phyloP scores from a whole-genome alignment of 768 basidiomycete species.

The Lyophyllum atratum region DNA sequence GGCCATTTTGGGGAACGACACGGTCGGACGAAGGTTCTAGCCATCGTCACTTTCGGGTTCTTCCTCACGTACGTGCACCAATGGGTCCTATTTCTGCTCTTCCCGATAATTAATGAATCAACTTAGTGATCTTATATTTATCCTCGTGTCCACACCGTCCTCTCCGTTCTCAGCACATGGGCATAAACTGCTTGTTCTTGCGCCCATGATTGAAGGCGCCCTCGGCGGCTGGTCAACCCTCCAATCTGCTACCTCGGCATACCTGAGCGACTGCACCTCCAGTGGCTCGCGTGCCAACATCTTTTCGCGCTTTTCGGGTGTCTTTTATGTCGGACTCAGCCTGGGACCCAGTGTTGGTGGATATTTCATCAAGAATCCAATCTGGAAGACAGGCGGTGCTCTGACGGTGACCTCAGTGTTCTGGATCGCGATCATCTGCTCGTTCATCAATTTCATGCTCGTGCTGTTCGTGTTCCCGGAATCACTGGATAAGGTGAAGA shows the following conservation, averaged over 20 bases:
- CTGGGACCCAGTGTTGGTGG: constrained; percentile 78
- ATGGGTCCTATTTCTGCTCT: background rate
- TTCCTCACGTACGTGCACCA: constrained; percentile 37
- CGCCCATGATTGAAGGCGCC: constrained; percentile 81
- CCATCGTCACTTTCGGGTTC: constrained; percentile 65
- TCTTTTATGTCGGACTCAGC: constrained; percentile 75
- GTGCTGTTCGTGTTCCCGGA: constrained; percentile 73
- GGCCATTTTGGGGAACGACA: constrained; percentile 77
- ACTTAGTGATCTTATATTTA: constrained; percentile 78
- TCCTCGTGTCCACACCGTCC: constrained; percentile 73
- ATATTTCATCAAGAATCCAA: constrained; percentile 45
- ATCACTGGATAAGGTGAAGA: constrained; percentile 48
- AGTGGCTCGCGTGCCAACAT: constrained; percentile 75
- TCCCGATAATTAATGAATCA: background rate
- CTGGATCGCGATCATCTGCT: constrained; percentile 44
- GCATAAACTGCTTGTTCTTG: constrained; percentile 74
- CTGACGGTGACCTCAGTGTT: constrained; percentile 48
- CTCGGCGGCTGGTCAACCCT: constrained; percentile 84
- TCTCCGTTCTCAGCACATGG: constrained; percentile 65
- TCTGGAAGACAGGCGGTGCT: constrained; percentile 19
- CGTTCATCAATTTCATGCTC: constrained; percentile 58
- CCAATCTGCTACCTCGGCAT: constrained; percentile 76
- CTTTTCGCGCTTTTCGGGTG: constrained; percentile 75
- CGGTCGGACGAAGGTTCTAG: constrained; percentile 79
- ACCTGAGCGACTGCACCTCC: constrained; percentile 85